phyloP scores from a whole-genome alignment of 73 alveolate species.

The Breviolum minutum region DNA sequence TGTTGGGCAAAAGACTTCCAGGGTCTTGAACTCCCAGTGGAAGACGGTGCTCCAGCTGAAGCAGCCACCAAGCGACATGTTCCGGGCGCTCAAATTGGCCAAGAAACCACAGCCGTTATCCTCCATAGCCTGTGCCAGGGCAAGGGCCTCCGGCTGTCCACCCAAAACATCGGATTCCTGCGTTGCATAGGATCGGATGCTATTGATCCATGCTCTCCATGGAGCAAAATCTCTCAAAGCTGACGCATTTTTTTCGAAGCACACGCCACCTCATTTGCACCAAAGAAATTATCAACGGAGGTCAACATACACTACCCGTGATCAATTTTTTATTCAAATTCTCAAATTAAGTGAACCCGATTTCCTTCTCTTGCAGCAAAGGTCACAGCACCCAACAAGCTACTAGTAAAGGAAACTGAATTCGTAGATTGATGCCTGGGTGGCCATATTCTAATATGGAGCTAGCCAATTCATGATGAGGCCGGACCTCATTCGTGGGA shows the following conservation, averaged over 20 bases:
- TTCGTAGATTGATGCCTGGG: too few relatives aligned
- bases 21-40: constrained; percentile 72
- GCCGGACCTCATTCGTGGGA: too few relatives aligned
- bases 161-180: neutral
- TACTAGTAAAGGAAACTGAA: too few relatives aligned
- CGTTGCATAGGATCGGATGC: neutral
- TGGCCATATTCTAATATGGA: too few relatives aligned
- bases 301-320: too few relatives aligned
- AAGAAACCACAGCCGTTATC: constrained; percentile 66
- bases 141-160: neutral
- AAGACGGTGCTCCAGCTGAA: constrained; percentile 15
- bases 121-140: constrained; percentile 34
- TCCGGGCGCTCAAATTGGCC: constrained; percentile 15
- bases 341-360: too few relatives aligned
- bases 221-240: neutral
- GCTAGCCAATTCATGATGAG: too few relatives aligned
- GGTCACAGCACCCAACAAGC: too few relatives aligned
- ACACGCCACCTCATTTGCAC: neutral
- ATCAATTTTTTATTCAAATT: too few relatives aligned
- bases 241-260: neutral
- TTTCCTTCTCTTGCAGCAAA: too few relatives aligned
- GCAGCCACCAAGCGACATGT: constrained; percentile 34
- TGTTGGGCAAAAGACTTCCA: neutral
- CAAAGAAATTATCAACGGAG: too few relatives aligned
- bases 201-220: constrained; percentile 7